Base-by-base conservation (phyloP, 257 asterid species). In the Ehretia macrophylla region DNA sequence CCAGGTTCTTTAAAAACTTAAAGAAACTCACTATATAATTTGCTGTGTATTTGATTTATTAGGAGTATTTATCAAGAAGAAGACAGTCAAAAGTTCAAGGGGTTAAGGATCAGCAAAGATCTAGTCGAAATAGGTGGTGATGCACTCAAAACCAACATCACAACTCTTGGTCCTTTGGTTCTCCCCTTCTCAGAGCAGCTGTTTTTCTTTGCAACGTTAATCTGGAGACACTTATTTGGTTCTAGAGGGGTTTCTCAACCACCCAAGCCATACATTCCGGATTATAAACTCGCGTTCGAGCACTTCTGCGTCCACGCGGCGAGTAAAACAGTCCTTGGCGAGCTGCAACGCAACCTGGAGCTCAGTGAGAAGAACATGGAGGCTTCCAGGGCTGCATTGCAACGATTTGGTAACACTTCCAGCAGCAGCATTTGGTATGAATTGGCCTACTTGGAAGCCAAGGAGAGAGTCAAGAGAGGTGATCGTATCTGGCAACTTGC, bases 371-470 rank as follows among this genome's bases (percentile, higher is more conserved):
- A 75, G 21, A 88, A 84, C 69, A 76, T 92, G 50, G 99, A 92
- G 59, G 84, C 99, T 0, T 86, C 99, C 0, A 69, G 95, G 0
- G 84, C 97, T 14, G 58, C 89, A 0, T 35, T 92, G 63, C 95
- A 86, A 63, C 77, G 99, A 14, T 92, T 92, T 47, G 99, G 99
- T 5, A 92, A 92, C 84, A 86, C 87, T 0, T 92, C 99, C 5
- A 92, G 99, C 79, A 88, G 97, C 75, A 86, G 99, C 85, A 79
- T 92, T 16, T 92, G 99, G 99, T 92, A 92, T 17, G 94, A 86
- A 62, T 68, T 92, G 63, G 97, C 99, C 1, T 92, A 92, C 60
- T 17, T 92, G 74, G 99, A 92, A 58, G 96, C 91, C 0, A 88
- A 92, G 84, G 97, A 71, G 60, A 76, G 70, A 13, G 79, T 92